Evolutionary conservation across 352 stramenopile species (phyloP), one percentile per base, ranked within the genome.

Genomic region (Phytophthora nicotianae): DNA sequence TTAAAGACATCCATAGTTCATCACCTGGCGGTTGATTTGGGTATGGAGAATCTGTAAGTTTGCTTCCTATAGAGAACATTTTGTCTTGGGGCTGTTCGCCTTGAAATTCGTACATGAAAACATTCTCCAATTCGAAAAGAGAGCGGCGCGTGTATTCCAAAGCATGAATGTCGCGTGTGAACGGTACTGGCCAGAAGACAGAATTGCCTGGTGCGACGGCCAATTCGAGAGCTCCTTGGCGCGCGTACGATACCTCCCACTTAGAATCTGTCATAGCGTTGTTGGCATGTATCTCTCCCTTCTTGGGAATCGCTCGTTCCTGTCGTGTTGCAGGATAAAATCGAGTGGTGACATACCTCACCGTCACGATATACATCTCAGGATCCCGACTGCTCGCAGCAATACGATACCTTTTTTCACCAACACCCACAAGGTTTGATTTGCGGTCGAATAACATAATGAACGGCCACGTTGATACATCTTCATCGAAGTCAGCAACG

Each of bases 51-150:
- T 27, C 5, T 11, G 29, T 16, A 1, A 17, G 16, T 0, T 43
- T 45, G 7, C 27, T 55, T 0, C 83, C 81, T 11, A 91, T 60
- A 2, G 78, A 74, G 37, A 71, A 93, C 5, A 59, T 45, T 27
- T 70, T 75, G 40, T 83, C 75, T 3, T 68, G 29, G 0, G 57
- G 50, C 11, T 74, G 65, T 13, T 77, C 67, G 13, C 71, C 81
- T 29, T 75, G 58, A 35, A 91, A 89, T 55, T 93, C 84, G 55
- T 85, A 90, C 16, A 90, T 20, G 32, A 60, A 79, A 13, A 69
- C 68, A 37, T 48, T 38, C 20, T 89, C 76, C 5, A 93, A 69
- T 17, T 87, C 70, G 0, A 41, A 19, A 8, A 88, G 58, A 10
- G 70, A 65, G 1, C 62, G 68, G 19, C 72, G 53, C 1, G 72